Base-by-base conservation (phyloP, 495 filamentous ascomycete species). In the Aspergillus cavernicola region DNA sequence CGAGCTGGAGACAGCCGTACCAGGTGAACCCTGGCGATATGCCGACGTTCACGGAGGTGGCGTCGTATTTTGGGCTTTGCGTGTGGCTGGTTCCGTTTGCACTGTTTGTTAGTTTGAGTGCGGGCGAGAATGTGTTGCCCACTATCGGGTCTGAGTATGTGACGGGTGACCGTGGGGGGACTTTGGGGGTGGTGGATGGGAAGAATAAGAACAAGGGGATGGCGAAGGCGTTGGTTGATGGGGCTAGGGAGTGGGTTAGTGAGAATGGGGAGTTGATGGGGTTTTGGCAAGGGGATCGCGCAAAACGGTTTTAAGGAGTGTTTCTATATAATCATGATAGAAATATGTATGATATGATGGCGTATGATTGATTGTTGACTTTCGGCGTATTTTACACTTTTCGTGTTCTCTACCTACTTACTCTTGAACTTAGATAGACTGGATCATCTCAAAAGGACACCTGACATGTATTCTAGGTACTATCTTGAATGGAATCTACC, bases 81-180 rank as follows among this genome's bases (percentile, higher is more conserved):
- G 90, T 98, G 12, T 98, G 93, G 93, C 79, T 98, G 11, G 87
- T 97, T 2, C 93, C 93, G 0, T 98, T 98, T 68, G 85, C 92
- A 22, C 79, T 98, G 31, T 98, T 98, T 62, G 92, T 98, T 24
- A 90, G 86, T 48, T 72, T 98, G 15, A 92, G 87, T 15, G 95
- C 93, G 2, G 87, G 90, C 38, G 93, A 98, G 58, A 97, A 97
- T 66, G 87, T 97, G 10, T 73, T 98, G 53, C 93, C 93, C 2
- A 92, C 84, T 40, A 97, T 95, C 77, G 83, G 84, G 16, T 79
- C 75, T 6, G 81, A 85, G 54, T 85, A 85, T 66, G 82, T 77
- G 6, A 86, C 82, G 9, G 81, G 83, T 12, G 78, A 78, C 3
- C 69, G 75, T 71, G 32, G 59, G 55, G 69, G 62, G 56, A 72